Evolutionary conservation across 2,329 filamentous ascomycete species (phyloP).

Genomic region (Alternaria sp.): DNA sequence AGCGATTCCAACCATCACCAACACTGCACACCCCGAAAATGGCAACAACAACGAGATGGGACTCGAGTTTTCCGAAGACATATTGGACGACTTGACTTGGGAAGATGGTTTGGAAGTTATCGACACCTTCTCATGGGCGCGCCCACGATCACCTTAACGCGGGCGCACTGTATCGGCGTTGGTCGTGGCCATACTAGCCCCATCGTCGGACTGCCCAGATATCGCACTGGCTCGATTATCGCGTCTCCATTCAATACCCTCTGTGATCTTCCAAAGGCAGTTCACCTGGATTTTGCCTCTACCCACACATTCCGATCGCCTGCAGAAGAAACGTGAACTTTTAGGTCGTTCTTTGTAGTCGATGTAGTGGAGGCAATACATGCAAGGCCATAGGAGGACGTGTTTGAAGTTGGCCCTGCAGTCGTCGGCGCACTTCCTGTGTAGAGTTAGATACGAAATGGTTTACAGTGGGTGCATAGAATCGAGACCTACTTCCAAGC

Average conservation of each 20-base stretch:
- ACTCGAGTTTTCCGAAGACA: background rate
- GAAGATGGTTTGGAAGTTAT: background rate
- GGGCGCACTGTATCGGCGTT: background rate
- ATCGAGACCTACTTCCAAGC: conserved; percentile 3
- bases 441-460: rapidly evolving
- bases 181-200: background rate
- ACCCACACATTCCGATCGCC: background rate
- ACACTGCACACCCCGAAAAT: background rate
- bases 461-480: background rate
- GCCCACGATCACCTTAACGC: background rate
- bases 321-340: conserved; percentile 2
- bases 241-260: background rate
- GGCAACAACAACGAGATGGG: background rate
- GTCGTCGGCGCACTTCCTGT: background rate
- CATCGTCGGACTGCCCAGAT: background rate
- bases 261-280: background rate
- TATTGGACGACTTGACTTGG: background rate
- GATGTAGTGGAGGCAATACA: conserved; percentile 8
- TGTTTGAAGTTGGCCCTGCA: background rate
- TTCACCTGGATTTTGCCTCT: conserved; percentile 8
- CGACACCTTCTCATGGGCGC: background rate
- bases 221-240: background rate
- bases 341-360: background rate
- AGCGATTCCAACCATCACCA: too few relatives aligned
- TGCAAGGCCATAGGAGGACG: conserved; percentile 12